phyloP scores from a whole-genome alignment of 1,284 basidiomycete genomes.

The Cutaneotrichosporon curvatum region DNA sequence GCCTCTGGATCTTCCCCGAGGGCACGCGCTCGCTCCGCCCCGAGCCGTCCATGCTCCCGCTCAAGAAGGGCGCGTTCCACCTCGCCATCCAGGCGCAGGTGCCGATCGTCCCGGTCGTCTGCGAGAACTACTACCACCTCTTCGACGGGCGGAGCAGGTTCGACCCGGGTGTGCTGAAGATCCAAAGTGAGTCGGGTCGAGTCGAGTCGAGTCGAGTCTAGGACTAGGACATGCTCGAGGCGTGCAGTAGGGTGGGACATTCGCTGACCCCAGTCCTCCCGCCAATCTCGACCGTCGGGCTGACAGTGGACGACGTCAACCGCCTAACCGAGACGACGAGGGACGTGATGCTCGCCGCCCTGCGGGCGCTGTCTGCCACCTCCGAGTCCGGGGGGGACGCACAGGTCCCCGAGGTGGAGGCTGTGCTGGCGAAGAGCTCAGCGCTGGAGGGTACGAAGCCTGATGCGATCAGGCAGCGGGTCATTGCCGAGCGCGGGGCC shows the following conservation, averaged over 20 bases:
- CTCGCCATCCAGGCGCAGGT: conserved; percentile 75
- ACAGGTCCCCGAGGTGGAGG: neutral
- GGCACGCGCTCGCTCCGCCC: conserved; percentile 74
- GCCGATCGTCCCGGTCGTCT: conserved; percentile 84
- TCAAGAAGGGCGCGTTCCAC: conserved; percentile 99
- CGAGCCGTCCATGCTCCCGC: conserved; percentile 64
- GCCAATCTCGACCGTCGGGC: conserved; percentile 49
- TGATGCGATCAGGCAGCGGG: neutral
- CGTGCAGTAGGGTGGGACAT: too few relatives aligned
- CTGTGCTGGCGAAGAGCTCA: neutral
- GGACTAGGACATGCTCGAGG: too few relatives aligned
- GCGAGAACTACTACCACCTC: conserved; percentile 85
- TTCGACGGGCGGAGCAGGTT: conserved; percentile 71
- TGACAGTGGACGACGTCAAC: conserved; percentile 48
- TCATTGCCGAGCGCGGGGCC: neutral
- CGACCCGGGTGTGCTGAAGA: conserved; percentile 65
- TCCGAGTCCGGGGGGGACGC: neutral
- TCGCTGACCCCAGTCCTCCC: conserved; percentile 45
- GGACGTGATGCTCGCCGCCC: conserved; percentile 45
- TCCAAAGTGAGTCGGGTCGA: conserved; percentile 60
- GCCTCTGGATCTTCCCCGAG: conserved; percentile 87
- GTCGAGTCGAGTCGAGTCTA: too few relatives aligned
- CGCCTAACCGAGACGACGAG: conserved; percentile 47
- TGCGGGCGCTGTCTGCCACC: conserved; percentile 36
- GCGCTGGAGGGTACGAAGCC: neutral